A percentile compares a stretch with the other conserved stretches of the same genome.
phyloP scores from a whole-genome alignment of 208 protist genomes.

The Trypanosoma lewisi region DNA sequence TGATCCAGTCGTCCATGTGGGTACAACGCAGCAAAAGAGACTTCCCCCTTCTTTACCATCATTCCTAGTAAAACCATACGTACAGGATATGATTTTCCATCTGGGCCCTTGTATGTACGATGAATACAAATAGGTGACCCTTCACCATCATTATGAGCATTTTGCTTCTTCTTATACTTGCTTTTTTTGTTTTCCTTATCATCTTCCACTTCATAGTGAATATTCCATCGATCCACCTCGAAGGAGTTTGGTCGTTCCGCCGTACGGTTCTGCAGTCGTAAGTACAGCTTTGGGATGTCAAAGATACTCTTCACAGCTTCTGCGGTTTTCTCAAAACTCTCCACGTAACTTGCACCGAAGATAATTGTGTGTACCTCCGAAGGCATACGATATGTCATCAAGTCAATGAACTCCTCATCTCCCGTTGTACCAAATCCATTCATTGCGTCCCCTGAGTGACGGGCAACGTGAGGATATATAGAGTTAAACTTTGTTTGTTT shows the following conservation, averaged over 20 bases:
- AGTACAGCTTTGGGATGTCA: slow-evolving; percentile 68
- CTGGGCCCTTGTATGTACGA: slow-evolving; percentile 18
- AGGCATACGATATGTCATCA: slow-evolving; percentile 56
- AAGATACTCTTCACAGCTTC: slow-evolving; percentile 33
- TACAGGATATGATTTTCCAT: slow-evolving; percentile 37
- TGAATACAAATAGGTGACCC: background rate
- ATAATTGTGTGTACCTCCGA: slow-evolving; percentile 53
- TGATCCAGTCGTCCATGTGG: slow-evolving; percentile 38
- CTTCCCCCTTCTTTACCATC: slow-evolving; percentile 44
- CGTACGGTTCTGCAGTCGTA: slow-evolving; percentile 75
- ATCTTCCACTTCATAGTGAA: slow-evolving; percentile 32
- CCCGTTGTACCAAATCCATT: slow-evolving; percentile 41
- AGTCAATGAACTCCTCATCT: slow-evolving; percentile 78
- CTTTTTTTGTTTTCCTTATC: background rate
- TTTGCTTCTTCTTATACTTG: background rate
- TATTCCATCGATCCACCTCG: slow-evolving; percentile 75
- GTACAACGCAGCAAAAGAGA: slow-evolving; percentile 39
- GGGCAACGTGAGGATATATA: slow-evolving; percentile 32
- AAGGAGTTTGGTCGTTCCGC: slow-evolving; percentile 51
- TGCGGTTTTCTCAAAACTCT: slow-evolving; percentile 38
- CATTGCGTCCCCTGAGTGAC: slow-evolving; percentile 69
- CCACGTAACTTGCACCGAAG: slow-evolving; percentile 57
- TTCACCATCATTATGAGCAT: background rate
- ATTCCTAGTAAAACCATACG: slow-evolving; percentile 53
- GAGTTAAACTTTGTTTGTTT: slow-evolving; percentile 55